Conservation (phyloP, 164 flowering plant species). For the Vitis rotundifolia region DNA sequence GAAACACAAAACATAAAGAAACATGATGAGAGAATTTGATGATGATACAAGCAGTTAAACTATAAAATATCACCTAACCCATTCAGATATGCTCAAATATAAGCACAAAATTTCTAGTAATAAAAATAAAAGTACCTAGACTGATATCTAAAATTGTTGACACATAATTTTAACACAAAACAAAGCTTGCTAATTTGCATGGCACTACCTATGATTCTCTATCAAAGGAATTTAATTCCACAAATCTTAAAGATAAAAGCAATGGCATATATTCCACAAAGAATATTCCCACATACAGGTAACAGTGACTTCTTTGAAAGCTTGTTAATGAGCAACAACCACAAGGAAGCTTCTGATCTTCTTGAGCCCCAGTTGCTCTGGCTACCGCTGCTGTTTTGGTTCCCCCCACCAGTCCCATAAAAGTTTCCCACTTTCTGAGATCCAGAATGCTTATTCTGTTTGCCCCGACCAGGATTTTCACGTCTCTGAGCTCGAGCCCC, state of each 20-base stretch:
- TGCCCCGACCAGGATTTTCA: constrained; percentile 54
- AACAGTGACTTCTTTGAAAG: constrained; percentile 76
- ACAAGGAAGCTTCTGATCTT: constrained; percentile 77
- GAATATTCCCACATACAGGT: constrained; percentile 61
- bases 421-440: constrained; percentile 39
- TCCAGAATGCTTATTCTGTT: constrained; percentile 74
- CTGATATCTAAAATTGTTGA: neutral
- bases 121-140: neutral
- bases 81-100: neutral
- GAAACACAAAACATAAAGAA: neutral
- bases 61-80: neutral
- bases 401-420: constrained; percentile 42
- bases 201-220: too few species aligned
- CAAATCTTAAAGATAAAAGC: neutral
- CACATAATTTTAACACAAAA: neutral
- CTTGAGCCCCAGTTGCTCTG: constrained; percentile 59
- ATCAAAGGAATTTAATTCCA: too few species aligned
- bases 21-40: neutral
- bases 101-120: neutral
- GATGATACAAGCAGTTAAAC: neutral
- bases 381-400: constrained; percentile 41
- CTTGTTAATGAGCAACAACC: constrained; percentile 80
- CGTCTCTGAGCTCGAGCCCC: constrained; percentile 54
- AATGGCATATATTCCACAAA: neutral
- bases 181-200: too few species aligned